Evolutionary conservation across 2,329 filamentous ascomycete genomes (phyloP), one percentile per base, ranked within the genome.

Genomic region (Dothiorella sarmentorum): DNA sequence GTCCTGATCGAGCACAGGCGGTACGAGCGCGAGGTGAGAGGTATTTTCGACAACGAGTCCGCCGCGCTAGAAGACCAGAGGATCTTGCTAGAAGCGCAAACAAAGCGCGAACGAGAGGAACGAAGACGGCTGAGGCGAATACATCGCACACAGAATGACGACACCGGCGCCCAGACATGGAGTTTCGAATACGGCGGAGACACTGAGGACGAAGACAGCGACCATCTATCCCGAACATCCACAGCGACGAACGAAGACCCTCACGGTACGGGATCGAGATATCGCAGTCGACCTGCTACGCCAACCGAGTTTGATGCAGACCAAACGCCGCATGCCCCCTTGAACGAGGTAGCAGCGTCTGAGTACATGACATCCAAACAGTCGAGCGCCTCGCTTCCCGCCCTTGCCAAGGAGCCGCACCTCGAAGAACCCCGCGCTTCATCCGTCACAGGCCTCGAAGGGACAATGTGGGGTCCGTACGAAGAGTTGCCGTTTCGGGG

Each of bases 1-100:
- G 90, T 90, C 66, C 80, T 86, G 29, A 87, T 91, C 67, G 94
- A 99, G 71, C 89, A 90, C 66, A 82, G 85, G 60, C 85, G 92
- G 58, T 83, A 94, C 64, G 88, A 95, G 69, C 84, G 85, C 55
- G 88, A 91, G 68, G 82, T 85, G 70, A 78, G 70, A 42, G 77
- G 76, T 45, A 69, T 74, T 26, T 73, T 75, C 55, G 71, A 76
- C 56, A 72, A 78, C 49, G 73, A 77, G 31, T 71, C 68, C 37
- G 73, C 72, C 13, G 65, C 68, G 18, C 66, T 71, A 26, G 77
- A 80, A 67, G 77, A 80, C 56, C 71, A 75, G 58, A 72, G 70
- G 17, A 75, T 80, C 53, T 66, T 78, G 24, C 64, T 64, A 27
- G 71, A 75, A 35, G 74, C 64, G 80, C 80, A 35, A 76, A 79